A percentile compares a stretch with the other conserved stretches of the same genome.
phyloP scores from a whole-genome alignment of 768 basidiomycete genomes.

The Tylopilus sp. region DNA sequence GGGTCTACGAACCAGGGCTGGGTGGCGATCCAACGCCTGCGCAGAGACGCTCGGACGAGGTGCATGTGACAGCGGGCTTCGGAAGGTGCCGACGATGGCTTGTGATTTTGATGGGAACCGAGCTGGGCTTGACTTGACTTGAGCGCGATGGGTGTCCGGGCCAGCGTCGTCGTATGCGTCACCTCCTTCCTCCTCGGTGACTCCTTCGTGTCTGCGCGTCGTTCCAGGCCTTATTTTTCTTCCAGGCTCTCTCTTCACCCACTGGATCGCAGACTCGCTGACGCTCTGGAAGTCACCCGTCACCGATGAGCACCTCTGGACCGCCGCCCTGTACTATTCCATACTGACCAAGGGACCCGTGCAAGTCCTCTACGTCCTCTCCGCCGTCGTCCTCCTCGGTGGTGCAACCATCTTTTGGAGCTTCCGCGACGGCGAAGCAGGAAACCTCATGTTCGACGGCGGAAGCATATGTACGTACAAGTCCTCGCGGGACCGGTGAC shows the following conservation, averaged over 20 bases:
- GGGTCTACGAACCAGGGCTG: conserved; percentile 71
- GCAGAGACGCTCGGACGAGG: conserved; percentile 8
- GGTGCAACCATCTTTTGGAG: conserved; percentile 73
- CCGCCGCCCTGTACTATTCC: conserved; percentile 78
- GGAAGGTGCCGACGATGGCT: conserved; percentile 17
- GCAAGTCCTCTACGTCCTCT: conserved; percentile 54
- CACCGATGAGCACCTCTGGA: conserved; percentile 83
- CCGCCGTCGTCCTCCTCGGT: conserved; percentile 55
- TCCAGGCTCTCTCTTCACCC: conserved; percentile 76
- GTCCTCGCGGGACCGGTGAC: background rate
- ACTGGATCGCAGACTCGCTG: conserved; percentile 91
- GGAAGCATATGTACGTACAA: conserved; percentile 76
- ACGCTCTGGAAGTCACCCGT: conserved; percentile 87
- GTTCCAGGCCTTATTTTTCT: background rate
- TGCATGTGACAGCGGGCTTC: too few relatives aligned
- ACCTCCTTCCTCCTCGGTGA: conserved; percentile 80
- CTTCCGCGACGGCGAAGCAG: conserved; percentile 70
- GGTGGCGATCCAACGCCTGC: background rate
- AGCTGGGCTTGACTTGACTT: background rate
- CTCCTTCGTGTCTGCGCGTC: conserved; percentile 7
- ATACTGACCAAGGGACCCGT: conserved; percentile 66
- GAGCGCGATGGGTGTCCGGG: conserved; percentile 62
- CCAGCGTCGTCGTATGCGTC: conserved; percentile 68
- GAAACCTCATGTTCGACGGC: conserved; percentile 89
- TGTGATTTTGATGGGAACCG: conserved; percentile 18